A percentile compares a stretch with the other conserved stretches of the same genome.
Conservation (phyloP, 768 basidiomycete genomes). For the Gloeopeniophorella convolvens region DNA sequence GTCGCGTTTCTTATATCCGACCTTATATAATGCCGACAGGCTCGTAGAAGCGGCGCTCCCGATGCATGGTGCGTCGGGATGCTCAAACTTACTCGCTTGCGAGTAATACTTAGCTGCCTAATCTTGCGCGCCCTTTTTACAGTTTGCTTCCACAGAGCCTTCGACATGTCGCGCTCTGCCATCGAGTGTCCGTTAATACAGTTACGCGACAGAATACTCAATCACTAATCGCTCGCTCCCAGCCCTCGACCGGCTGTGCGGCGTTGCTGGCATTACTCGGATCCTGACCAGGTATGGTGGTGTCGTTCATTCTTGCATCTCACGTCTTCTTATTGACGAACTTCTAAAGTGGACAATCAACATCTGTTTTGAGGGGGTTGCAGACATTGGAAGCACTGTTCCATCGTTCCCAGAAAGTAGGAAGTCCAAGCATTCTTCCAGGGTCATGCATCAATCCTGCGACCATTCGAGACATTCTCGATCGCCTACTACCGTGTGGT, state of each 20-base stretch:
- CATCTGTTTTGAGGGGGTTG: constrained; percentile 29
- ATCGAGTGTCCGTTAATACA: constrained; percentile 43
- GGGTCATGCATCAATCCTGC: constrained; percentile 67
- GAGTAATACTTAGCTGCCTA: too few species aligned
- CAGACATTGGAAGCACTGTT: constrained; percentile 21
- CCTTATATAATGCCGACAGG: constrained; percentile 27
- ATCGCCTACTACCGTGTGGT: constrained; percentile 46
- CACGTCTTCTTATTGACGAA: not conserved
- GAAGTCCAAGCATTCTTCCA: constrained; percentile 43
- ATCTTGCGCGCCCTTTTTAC: too few species aligned
- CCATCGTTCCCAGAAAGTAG: constrained; percentile 4
- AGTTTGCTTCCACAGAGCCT: constrained; percentile 79
- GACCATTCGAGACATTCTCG: constrained; percentile 45
- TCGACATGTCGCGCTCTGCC: constrained; percentile 61
- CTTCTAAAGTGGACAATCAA: constrained; percentile 46
- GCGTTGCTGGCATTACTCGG: constrained; percentile 61
- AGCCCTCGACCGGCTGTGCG: constrained; percentile 39
- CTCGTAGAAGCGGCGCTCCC: constrained; percentile 53
- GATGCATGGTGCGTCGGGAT: constrained; percentile 46
- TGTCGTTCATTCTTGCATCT: not conserved
- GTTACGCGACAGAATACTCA: not conserved
- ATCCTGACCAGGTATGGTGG: constrained; percentile 63
- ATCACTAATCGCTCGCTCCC: not conserved
- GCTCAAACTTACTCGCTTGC: too few species aligned
- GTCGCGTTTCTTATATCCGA: not conserved